phyloP scores from a whole-genome alignment of 2,329 filamentous ascomycete genomes.

The Trichophyton simii region DNA sequence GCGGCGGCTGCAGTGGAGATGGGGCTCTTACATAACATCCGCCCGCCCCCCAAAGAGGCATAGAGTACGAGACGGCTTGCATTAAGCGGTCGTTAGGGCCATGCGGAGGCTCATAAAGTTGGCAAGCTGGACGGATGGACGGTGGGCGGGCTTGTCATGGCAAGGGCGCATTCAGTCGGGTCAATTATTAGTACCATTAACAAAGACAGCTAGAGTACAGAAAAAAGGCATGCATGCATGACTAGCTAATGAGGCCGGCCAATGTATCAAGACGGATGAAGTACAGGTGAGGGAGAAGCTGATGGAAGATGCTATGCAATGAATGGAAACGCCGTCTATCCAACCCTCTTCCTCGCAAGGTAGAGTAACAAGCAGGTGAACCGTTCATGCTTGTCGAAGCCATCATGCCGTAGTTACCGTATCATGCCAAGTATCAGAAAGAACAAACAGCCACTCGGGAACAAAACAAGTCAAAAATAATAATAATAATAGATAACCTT shows the following conservation, averaged over 20 bases:
- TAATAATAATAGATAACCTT: background rate
- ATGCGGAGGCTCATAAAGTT: background rate
- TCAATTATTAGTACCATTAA: background rate
- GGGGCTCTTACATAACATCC: background rate
- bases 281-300: background rate
- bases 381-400: background rate
- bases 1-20: background rate
- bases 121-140: background rate
- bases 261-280: background rate
- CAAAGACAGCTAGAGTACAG: background rate
- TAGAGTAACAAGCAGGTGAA: background rate
- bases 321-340: constrained; percentile 2
- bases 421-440: background rate
- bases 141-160: background rate
- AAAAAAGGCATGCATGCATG: background rate
- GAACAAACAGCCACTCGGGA: background rate
- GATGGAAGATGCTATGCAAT: background rate
- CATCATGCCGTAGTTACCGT: background rate
- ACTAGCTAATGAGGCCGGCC: background rate
- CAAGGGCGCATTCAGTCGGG: background rate
- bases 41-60: background rate
- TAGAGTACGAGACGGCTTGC: background rate
- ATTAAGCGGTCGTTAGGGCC: background rate
- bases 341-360: background rate
- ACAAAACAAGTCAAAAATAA: background rate